phyloP scores from a whole-genome alignment of 2,329 filamentous ascomycete genomes.

The Lachnellula suecica region DNA sequence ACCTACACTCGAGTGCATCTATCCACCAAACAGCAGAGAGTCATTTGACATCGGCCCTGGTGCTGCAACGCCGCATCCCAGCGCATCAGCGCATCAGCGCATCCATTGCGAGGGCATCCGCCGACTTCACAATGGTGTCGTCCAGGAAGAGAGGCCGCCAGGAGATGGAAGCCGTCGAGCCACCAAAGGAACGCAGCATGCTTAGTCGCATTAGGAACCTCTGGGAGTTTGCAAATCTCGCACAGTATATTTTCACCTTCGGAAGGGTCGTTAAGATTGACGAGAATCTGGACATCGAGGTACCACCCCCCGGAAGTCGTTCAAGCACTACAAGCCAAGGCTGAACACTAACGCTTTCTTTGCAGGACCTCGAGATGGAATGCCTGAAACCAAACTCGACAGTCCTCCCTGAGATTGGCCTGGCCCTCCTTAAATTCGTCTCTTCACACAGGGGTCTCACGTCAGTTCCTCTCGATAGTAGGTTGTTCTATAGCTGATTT shows the following conservation, averaged over 20 bases:
- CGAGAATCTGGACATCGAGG: conserved; percentile 86
- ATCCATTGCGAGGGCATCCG: conserved; percentile 6
- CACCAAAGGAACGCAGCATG: conserved; percentile 35
- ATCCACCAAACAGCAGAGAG: too few species aligned
- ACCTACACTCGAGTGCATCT: too few species aligned
- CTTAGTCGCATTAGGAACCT: conserved; percentile 76
- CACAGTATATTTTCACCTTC: conserved; percentile 92
- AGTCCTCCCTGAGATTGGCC: conserved; percentile 75
- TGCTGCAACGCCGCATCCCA: conserved; percentile 6
- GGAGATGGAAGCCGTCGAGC: conserved; percentile 38
- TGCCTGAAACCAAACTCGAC: conserved; percentile 79
- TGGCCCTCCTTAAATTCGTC: conserved; percentile 86
- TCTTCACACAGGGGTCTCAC: conserved; percentile 91
- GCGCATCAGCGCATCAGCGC: too few species aligned
- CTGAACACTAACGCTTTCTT: conserved; percentile 11
- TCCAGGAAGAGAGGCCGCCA: conserved; percentile 48
- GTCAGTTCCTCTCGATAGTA: conserved; percentile 52
- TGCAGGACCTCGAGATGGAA: conserved; percentile 82
- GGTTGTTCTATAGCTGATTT: conserved; percentile 22
- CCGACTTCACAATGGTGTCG: conserved; percentile 39
- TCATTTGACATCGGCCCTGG: too few species aligned
- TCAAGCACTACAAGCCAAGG: conserved; percentile 2
- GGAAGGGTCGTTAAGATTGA: conserved; percentile 87
- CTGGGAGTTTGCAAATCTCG: conserved; percentile 94
- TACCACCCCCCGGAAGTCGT: conserved; percentile 41